phyloP scores from a whole-genome alignment of 164 flowering plant genomes.

The Annona squamosa region DNA sequence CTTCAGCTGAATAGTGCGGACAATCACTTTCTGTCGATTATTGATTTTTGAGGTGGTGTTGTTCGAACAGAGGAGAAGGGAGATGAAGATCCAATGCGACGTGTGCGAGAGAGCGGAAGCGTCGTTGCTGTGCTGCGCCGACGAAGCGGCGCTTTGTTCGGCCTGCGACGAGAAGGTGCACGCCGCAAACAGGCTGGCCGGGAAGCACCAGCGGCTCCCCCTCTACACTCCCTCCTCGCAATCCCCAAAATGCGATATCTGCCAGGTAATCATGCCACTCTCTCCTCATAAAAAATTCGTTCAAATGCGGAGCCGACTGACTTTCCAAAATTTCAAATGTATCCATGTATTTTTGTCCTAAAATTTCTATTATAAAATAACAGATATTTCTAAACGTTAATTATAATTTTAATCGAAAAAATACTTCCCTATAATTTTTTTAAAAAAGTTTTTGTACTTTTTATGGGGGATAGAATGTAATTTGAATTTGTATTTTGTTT shows the following conservation, averaged over 20 bases:
- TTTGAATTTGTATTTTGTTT: too few species aligned
- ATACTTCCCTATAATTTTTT: too few species aligned
- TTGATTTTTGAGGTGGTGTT: neutral
- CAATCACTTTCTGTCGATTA: neutral
- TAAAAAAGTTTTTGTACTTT: too few species aligned
- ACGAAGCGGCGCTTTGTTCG: constrained; percentile 35
- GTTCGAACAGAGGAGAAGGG: neutral
- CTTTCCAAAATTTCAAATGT: too few species aligned
- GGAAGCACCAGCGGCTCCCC: constrained; percentile 31
- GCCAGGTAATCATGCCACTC: constrained; percentile 19
- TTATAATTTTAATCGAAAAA: too few species aligned
- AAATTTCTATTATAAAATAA: too few species aligned
- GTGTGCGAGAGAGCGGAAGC: constrained; percentile 36
- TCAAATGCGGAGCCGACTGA: too few species aligned
- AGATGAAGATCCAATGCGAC: constrained; percentile 39
- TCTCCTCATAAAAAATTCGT: too few species aligned
- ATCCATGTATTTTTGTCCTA: too few species aligned
- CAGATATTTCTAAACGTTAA: too few species aligned
- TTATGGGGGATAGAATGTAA: too few species aligned
- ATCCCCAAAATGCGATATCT: constrained; percentile 27
- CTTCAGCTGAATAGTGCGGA: neutral
- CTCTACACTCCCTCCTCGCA: constrained; percentile 20
- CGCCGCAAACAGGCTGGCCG: constrained; percentile 35
- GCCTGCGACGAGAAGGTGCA: constrained; percentile 35
- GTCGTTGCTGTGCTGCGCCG: constrained; percentile 36